Evolutionary conservation across 805 yeast species (phyloP).

Genomic region (Barnettozyma wickerhamii): DNA sequence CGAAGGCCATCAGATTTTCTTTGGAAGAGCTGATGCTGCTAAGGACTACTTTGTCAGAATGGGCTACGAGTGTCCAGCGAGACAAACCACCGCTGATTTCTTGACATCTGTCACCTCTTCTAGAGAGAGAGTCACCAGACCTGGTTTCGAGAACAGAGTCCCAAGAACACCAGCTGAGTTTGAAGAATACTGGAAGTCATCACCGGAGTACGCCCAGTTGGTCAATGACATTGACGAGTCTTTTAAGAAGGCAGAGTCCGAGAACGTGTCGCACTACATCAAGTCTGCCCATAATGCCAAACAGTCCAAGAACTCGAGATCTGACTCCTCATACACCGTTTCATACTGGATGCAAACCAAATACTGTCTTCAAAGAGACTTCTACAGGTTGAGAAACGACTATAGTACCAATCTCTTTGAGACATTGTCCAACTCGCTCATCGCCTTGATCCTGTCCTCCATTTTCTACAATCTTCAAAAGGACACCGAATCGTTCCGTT

Average conservation of each 20-base stretch:
- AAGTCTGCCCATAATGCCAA: slow-evolving; percentile 44
- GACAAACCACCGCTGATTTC: slow-evolving; percentile 59
- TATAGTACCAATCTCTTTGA: slow-evolving; percentile 39
- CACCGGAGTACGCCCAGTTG: slow-evolving; percentile 37
- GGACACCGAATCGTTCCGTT: slow-evolving; percentile 44
- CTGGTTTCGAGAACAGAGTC: slow-evolving; percentile 43
- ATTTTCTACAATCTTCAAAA: slow-evolving; percentile 48
- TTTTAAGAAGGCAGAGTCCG: background rate
- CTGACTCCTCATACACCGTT: slow-evolving; percentile 47
- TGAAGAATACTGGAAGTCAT: slow-evolving; percentile 43
- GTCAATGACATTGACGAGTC: slow-evolving; percentile 38
- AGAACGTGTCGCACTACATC: slow-evolving; percentile 37
- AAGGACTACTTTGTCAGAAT: slow-evolving; percentile 44
- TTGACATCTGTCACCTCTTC: slow-evolving; percentile 54
- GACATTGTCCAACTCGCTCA: slow-evolving; percentile 40
- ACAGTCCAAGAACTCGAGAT: slow-evolving; percentile 44
- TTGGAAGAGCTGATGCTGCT: slow-evolving; percentile 43
- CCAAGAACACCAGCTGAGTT: slow-evolving; percentile 53
- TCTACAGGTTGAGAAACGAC: slow-evolving; percentile 46
- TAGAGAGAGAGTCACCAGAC: slow-evolving; percentile 38
- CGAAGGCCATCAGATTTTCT: slow-evolving; percentile 54
- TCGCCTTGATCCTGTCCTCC: slow-evolving; percentile 55
- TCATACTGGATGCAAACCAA: slow-evolving; percentile 49
- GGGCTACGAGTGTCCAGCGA: slow-evolving; percentile 54
- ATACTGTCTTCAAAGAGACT: slow-evolving; percentile 41